Evolutionary conservation across 257 asterid genomes (phyloP), one percentile per base, ranked within the genome.

Genomic region (Scutellaria baicalensis): DNA sequence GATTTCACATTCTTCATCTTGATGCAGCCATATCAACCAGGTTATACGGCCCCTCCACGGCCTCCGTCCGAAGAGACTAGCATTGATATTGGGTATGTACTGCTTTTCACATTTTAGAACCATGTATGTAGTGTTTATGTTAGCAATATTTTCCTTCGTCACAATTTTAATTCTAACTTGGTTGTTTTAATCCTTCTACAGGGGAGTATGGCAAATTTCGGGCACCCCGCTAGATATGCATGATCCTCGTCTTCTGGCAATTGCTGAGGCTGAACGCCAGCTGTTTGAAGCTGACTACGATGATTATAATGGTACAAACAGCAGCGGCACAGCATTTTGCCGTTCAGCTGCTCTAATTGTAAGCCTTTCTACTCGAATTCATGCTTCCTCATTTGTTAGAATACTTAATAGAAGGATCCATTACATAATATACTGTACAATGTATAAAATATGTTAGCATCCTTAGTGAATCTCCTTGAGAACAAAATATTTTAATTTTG

Each of bases 261-360:
- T 91, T 78, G 95, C 99, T 47, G 97, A 94, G 78, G 97, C 97
- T 51, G 97, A 93, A 61, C 96, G 93, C 63, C 96, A 91, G 75
- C 68, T 93, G 64, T 70, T 93, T 73, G 99, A 93, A 71, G 89
- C 96, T 73, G 98, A 93, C 65, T 91, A 89, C 72, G 99, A 91
- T 55, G 95, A 91, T 67, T 87, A 87, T 71, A 83, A 84, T 70
- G 84, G 88, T 52, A 58, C 90, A 57, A 88, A 84, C 82, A 90
- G 88, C 68, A 84, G 88, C 18, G 97, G 96, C 55, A 87, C 97
- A 43, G 96, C 97, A 52, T 94, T 94, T 77, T 94, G 95, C 79
- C 97, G 97, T 70, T 91, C 97, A 8, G 96, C 95, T 82, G 99
- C 93, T 79, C 84, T 94, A 72, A 89, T 94, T 43, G 99, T 94